Evolutionary conservation across 2,329 filamentous ascomycete genomes (phyloP), one percentile per base, ranked within the genome.

Genomic region (Alternaria brassicae): DNA sequence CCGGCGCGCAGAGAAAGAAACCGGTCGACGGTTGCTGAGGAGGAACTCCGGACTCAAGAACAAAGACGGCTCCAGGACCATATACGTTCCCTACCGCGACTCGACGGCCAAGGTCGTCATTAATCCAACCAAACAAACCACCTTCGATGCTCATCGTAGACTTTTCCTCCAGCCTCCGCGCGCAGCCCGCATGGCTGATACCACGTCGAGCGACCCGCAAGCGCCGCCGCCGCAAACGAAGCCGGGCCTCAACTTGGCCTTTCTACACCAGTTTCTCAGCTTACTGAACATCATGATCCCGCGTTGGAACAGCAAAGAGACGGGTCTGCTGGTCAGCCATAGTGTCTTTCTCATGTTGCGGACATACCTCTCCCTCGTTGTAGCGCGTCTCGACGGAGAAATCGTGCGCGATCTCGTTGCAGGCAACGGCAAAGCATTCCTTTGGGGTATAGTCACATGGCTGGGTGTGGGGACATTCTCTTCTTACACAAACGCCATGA

Each of bases 401-500:
- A 96, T 99, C 72, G 95, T 99, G 23, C 87, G 95, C 62, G 95
- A 99, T 79, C 81, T 99, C 23, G 94, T 99, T n/a, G 93, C 92
- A 9, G 95, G 95, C 9, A 93, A 97, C 71, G 94, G 94, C 17
- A 93, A 89, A 70, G 85, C 88, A 0, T 99, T 99, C 76, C 81
- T 95, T 8, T 91, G 89, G 88, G 95, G 95, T 6, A 90, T 99
- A 45, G 77, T 89, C 48, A 97, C 98, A 83, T 99, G 95, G 95
- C 93, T 93, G 66, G 93, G 94, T 3, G 89, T 99, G 34, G 95
- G 95, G 40, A 92, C 91, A 2, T 89, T 98, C 64, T 94, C 93
- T 8, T 96, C 94, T 0, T 99, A 99, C 74, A 97, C 94, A 50
- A 99, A 99, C 78, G 93, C 94, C 54, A 97, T 96, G 91, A 99